Evolutionary conservation across 1,284 basidiomycete species (phyloP), one percentile per base, ranked within the genome.

Genomic region (Moesziomyces antarcticus): DNA sequence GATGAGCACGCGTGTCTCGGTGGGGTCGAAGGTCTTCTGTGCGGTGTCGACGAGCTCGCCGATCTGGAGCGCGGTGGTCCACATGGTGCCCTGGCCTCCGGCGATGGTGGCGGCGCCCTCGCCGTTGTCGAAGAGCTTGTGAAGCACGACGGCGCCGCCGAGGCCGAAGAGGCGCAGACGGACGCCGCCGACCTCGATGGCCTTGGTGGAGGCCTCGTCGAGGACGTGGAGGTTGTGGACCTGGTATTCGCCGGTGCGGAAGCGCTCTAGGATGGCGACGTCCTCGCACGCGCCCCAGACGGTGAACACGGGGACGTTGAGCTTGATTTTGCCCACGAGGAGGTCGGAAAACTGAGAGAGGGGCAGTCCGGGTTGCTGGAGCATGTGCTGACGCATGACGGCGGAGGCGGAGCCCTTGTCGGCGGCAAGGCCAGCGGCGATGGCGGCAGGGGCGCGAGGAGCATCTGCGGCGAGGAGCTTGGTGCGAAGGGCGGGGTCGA

Each of bases 211-310:
- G 20, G 94, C 93, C 85, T 99, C 97, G 82, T 98, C 96, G 47
- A 99, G 86, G 66, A 99, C 88, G 80, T 93, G 90, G 18, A 84
- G 70, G 56, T 84, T 67, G 97, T 88, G 85, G 95, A 97, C 89
- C 71, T 88, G 86, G 85, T 94, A 94, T 60, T 91, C 88, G 49
- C 91, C 91, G 11, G 90, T 88, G 75, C 95, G 90, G 86, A 97
- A 92, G 85, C 93, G 94, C 87, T 97, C 94, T 62, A 99, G 87
- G 42, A 99, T 89, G 53, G 90, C 83, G 40, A 99, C 94, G 82
- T 99, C 97, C 86, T 99, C 97, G 82, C 97, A 97, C 24, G 97
- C 93, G 35, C 97, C 97, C 90, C 93, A 97, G 47, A 98, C 93
- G 51, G 95, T 96, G 86, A 92, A 98, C 25, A 99, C 94, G 37